Conservation (phyloP, 257 asterid genomes). For the Parsonsia alboflavescens region DNA sequence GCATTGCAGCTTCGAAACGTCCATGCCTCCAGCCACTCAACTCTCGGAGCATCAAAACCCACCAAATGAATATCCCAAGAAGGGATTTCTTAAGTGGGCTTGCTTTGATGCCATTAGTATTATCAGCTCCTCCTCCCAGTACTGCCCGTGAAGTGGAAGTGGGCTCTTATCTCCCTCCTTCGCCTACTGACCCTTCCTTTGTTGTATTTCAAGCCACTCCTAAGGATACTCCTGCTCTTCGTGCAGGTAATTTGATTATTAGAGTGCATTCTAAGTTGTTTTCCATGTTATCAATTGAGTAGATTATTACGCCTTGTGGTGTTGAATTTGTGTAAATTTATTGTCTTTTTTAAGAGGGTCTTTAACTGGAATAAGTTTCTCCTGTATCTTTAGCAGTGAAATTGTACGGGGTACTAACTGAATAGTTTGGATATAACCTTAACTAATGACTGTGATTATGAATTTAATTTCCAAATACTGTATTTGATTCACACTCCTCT, state of each 20-base stretch:
- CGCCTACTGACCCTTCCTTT: conserved; percentile 69
- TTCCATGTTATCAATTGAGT: background rate
- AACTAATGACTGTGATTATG: background rate
- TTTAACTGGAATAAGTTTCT: background rate
- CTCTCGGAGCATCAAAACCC: conserved; percentile 18
- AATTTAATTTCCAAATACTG: background rate
- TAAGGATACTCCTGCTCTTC: conserved; percentile 96
- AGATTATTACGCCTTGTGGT: no score
- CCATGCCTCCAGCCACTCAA: conserved; percentile 23
- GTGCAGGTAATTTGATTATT: conserved; percentile 64
- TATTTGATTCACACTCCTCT: background rate
- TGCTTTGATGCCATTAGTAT: conserved; percentile 39
- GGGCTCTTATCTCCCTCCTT: conserved; percentile 76
- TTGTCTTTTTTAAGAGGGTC: no score
- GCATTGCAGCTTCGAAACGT: conserved; percentile 24
- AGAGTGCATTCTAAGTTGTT: background rate
- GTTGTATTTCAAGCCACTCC: conserved; percentile 77
- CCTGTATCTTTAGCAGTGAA: background rate
- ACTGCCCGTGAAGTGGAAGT: conserved; percentile 75
- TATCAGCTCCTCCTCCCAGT: conserved; percentile 40
- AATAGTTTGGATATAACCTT: background rate
- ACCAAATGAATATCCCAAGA: conserved; percentile 33
- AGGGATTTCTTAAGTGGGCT: conserved; percentile 55
- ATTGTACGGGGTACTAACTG: background rate
- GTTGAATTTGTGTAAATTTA: no score